These are phyloP conservation scores for Leptographium procerum DNA, from an alignment of 2,329 filamentous ascomycete genomes.

Conservation along the genomic window DNA sequence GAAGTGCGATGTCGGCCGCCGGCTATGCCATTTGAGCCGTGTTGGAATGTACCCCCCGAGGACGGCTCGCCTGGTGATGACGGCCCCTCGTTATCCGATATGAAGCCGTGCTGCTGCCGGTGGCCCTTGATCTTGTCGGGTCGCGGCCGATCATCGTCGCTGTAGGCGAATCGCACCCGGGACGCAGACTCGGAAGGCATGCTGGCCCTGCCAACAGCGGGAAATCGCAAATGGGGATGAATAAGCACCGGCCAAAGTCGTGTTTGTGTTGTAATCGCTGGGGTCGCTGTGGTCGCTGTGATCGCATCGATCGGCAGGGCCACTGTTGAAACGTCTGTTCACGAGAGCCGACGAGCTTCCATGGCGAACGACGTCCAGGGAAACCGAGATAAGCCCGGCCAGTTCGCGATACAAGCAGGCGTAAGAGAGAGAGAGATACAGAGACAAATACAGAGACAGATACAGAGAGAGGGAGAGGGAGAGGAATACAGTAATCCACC, in stretches of 20 bases:
- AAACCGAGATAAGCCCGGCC: no score
- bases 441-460: no score
- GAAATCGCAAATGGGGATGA: no score
- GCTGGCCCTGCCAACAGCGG: no score
- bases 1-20: not conserved
- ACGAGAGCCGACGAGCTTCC: not conserved
- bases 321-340: not conserved
- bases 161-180: constrained; percentile 44
- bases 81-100: constrained; percentile 37
- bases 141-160: constrained; percentile 32
- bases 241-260: no score
- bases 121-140: constrained; percentile 30
- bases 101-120: constrained; percentile 23
- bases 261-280: no score
- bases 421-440: no score
- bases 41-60: no score
- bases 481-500: no score
- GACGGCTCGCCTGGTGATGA: constrained; percentile 11
- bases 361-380: not conserved
- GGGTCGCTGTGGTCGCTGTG: not conserved
- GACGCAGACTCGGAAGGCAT: constrained; percentile 35
- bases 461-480: no score
- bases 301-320: not conserved
- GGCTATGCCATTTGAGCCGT: not conserved
- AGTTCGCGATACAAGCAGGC: no score